Evolutionary conservation across 192 early-diverging fungal genomes (phyloP).

Genomic region (Backusella luteola): DNA sequence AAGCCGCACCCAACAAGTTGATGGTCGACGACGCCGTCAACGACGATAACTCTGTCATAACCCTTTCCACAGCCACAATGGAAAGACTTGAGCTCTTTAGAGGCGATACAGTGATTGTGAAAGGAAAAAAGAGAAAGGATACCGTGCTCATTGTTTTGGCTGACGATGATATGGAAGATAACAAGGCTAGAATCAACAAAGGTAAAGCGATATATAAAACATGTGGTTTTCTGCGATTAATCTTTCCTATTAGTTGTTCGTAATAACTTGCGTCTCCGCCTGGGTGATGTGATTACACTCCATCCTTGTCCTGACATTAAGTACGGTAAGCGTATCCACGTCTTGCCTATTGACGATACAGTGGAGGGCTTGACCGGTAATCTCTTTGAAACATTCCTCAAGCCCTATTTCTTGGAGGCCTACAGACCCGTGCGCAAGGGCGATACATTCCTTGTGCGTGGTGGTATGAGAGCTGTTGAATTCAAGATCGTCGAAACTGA

Average conservation of each 20-base stretch:
- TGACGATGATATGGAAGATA: constrained; percentile 89
- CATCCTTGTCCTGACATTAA: constrained; percentile 97
- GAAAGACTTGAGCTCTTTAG: constrained; percentile 91
- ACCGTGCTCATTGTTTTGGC: constrained; percentile 94
- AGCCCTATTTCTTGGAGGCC: constrained; percentile 98
- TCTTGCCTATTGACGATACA: constrained; percentile 97
- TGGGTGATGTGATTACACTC: constrained; percentile 95
- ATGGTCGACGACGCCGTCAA: constrained; percentile 96
- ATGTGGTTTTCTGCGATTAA: not conserved
- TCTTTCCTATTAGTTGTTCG: constrained; percentile 67
- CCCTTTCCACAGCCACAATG: constrained; percentile 88
- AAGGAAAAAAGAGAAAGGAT: constrained; percentile 98
- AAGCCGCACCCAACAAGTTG: constrained; percentile 96
- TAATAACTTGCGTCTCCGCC: constrained; percentile 91
- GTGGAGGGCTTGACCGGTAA: constrained; percentile 97
- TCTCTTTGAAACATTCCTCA: constrained; percentile 96
- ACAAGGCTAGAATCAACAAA: constrained; percentile 93
- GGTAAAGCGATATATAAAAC: constrained; percentile 29
- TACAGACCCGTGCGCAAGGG: constrained; percentile 96
- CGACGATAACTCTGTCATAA: constrained; percentile 98
- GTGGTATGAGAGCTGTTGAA: constrained; percentile 96
- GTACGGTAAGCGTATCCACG: constrained; percentile 95
- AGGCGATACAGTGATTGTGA: constrained; percentile 94
- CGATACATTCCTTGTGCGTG: constrained; percentile 91
- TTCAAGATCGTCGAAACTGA: constrained; percentile 98